A percentile compares a stretch with the other conserved stretches of the same genome.
These are phyloP conservation scores for Aureobasidium sp. DNA, from an alignment of 2,329 filamentous ascomycete genomes.

Conservation along the genomic window DNA sequence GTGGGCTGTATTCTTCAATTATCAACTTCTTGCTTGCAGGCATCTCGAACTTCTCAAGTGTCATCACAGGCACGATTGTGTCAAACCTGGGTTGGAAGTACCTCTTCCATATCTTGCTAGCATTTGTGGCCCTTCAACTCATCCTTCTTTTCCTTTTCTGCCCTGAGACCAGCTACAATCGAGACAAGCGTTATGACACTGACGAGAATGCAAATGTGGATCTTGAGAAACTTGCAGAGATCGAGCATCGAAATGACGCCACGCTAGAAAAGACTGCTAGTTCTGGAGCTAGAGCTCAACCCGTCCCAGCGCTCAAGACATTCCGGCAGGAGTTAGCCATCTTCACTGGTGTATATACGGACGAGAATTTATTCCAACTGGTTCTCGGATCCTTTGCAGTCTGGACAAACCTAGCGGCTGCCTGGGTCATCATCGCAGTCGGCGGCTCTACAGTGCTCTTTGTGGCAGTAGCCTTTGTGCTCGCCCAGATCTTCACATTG, in stretches of 20 bases:
- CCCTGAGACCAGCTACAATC: conserved; percentile 56
- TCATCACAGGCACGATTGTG: conserved; percentile 40
- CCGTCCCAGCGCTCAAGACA: neutral
- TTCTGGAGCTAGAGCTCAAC: conserved; percentile 29
- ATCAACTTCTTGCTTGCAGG: conserved; percentile 41
- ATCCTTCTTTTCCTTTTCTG: conserved; percentile 54
- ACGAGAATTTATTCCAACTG: conserved; percentile 43
- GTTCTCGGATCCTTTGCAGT: conserved; percentile 53
- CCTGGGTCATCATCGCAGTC: conserved; percentile 55
- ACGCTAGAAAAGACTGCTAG: conserved; percentile 7
- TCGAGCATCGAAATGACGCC: neutral
- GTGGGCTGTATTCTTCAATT: conserved; percentile 37
- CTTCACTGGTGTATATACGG: conserved; percentile 43
- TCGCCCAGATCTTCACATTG: conserved; percentile 54
- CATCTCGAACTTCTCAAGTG: conserved; percentile 40
- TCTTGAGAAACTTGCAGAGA: conserved; percentile 20
- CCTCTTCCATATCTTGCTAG: conserved; percentile 54
- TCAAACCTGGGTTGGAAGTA: conserved; percentile 41
- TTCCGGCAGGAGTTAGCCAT: conserved; percentile 37
- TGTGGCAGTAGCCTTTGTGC: conserved; percentile 48
- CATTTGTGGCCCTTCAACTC: conserved; percentile 50
- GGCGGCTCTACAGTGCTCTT: conserved; percentile 49
- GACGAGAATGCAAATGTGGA: conserved; percentile 21
- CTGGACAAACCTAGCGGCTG: conserved; percentile 56
- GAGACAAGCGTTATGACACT: conserved; percentile 36